Evolutionary conservation across 2,329 filamentous ascomycete genomes (phyloP).

Genomic region (Cyphellophora europaea): DNA sequence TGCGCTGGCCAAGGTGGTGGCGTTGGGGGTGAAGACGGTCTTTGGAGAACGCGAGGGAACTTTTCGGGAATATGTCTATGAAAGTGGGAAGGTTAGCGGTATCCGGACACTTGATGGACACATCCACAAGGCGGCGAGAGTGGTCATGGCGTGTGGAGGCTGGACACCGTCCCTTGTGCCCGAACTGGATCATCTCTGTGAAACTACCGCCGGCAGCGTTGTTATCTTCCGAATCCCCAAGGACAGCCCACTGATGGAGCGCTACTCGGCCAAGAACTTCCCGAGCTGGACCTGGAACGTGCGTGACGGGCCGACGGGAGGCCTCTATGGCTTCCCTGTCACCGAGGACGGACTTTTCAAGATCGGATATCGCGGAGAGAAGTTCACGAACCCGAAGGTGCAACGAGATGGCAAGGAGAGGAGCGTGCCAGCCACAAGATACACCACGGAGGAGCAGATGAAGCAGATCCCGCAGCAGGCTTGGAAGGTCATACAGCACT

Average conservation of each 20-base stretch:
- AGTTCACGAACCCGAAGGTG: conserved; percentile 37
- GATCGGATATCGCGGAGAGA: conserved; percentile 42
- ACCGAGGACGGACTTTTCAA: conserved; percentile 37
- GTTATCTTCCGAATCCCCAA: conserved; percentile 35
- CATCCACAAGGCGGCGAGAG: not conserved
- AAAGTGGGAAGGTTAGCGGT: conserved; percentile 21
- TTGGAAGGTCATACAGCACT: conserved; percentile 21
- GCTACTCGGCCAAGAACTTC: conserved; percentile 35
- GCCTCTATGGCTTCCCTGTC: conserved; percentile 19
- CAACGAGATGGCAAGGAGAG: conserved; percentile 29
- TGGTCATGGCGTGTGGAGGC: conserved; percentile 70
- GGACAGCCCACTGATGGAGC: conserved; percentile 27
- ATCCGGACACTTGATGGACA: conserved; percentile 8
- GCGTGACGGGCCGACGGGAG: conserved; percentile 8
- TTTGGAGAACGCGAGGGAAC: conserved; percentile 25
- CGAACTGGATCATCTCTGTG: conserved; percentile 31
- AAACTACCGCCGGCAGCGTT: conserved; percentile 40
- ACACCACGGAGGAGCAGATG: conserved; percentile 15
- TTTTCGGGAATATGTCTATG: conserved; percentile 22
- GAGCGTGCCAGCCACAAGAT: conserved; percentile 33
- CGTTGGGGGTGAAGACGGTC: conserved; percentile 33
- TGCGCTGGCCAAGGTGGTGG: conserved; percentile 33
- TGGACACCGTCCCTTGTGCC: conserved; percentile 70
- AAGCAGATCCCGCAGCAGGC: conserved; percentile 15
- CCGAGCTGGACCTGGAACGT: conserved; percentile 35